Evolutionary conservation across 2,329 filamentous ascomycete genomes (phyloP), one percentile per base, ranked within the genome.

Genomic region (Byssothecium circinans): DNA sequence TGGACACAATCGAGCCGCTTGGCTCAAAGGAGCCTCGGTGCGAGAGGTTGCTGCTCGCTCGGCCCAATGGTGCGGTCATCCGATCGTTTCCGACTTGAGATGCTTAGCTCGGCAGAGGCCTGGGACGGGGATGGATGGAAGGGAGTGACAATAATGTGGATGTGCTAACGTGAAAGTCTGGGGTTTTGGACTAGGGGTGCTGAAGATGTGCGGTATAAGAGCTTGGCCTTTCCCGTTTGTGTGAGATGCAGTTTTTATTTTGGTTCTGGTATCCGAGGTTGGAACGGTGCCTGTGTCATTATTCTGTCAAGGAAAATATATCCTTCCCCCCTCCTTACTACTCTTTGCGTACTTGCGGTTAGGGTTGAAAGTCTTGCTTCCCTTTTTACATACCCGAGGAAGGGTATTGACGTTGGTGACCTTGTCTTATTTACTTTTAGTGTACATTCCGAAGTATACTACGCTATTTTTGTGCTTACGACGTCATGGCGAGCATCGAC

Each of bases 401-500:
- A 34, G 33, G 15, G 15, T 20, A 36, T 15, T 12, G 17, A 34
- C 14, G 23, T 25, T 30, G 18, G 18, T n/a, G 12, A 29, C 34
- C n/a, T 39, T 39, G 36, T 15, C 20, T 39, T 39, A 17, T 30
- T 40, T 39, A 8, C n/a, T 37, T 39, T 20, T 17, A 43, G 4
- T 25, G 23, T 38, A 8, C 45, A 47, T 47, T 34, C 42, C 35
- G 40, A 35, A 23, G 14, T 40, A n/a, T 8, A n/a, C n/a, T 17
- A 43, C 30, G 12, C 19, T n/a, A n/a, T n/a, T 20, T 22, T 23
- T 18, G 11, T 36, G 6, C 20, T 25, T 3, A 30, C 15, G 17
- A 22, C 45, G n/a, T 40, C 32, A 69, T 70, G 67, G 58, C 67
- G 25, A 61, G 65, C 50, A 60, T 66, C 34, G 83, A 87, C 49